Evolutionary conservation across 139 green algal genomes (phyloP).

Genomic region (Pleodorina starrii): DNA sequence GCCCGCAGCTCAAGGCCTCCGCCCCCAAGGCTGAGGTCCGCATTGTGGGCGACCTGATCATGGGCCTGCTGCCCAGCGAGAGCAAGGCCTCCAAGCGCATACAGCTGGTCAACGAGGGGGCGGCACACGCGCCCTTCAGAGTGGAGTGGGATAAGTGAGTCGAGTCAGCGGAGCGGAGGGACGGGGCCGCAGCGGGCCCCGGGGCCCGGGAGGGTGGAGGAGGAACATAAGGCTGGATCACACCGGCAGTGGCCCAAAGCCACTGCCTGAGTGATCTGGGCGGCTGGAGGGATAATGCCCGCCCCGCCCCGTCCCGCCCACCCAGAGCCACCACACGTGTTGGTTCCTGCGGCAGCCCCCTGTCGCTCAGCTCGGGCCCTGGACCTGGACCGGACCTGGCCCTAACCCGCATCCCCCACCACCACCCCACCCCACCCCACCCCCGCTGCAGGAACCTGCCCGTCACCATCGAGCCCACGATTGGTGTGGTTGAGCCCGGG

Average conservation of each 20-base stretch:
- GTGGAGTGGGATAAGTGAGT: conserved; percentile 60
- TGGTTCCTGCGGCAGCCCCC: background rate
- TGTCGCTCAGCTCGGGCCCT: background rate
- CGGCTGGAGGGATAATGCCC: no score
- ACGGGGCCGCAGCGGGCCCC: no score
- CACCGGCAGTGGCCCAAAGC: no score
- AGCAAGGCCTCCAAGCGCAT: conserved; percentile 60
- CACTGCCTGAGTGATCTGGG: no score
- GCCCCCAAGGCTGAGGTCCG: conserved; percentile 24
- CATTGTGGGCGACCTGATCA: conserved; percentile 62
- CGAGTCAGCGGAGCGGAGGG: no score
- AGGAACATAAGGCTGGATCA: no score
- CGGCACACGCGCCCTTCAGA: conserved; percentile 28
- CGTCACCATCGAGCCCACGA: background rate
- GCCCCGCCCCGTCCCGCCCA: no score
- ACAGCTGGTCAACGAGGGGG: conserved; percentile 57
- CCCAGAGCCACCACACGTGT: no score
- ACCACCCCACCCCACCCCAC: no score
- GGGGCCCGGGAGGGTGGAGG: background rate
- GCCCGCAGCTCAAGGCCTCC: conserved; percentile 28
- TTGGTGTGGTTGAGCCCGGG: conserved; percentile 3
- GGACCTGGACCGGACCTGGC: no score
- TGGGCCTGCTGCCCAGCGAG: conserved; percentile 61
- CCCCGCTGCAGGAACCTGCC: conserved; percentile 14
- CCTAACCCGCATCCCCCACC: no score